Base-by-base conservation (phyloP, 306 rosid species). In the Prunus dulcis region DNA sequence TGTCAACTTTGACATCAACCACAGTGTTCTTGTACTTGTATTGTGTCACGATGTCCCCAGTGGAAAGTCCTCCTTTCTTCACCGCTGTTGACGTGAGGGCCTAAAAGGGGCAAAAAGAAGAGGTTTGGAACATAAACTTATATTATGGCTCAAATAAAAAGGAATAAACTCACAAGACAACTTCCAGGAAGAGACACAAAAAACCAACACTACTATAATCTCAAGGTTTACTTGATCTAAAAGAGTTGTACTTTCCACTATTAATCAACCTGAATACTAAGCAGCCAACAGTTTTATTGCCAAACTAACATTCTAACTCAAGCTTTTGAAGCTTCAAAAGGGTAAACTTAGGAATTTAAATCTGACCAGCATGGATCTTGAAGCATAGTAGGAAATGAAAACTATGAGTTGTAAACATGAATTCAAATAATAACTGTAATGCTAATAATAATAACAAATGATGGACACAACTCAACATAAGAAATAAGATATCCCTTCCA, bases 1-100 rank as follows among this genome's bases (percentile, higher is more conserved):
- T 96, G 83, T 96, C 98, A 77, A 92, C 75, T 89, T 96, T 96
- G 82, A 92, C 86, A 83, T 96, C 90, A 75, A 92, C 47, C 64
- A 88, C 52, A 32, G 84, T 75, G 78, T 92, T 96, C 87, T 84
- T 96, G 80, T 86, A 88, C 92, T 92, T 96, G 89, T 89, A 96
- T 74, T 61, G 78, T 71, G 98, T 84, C 22, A 87, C 89, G 52
- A 96, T 80, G 81, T 92, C 99, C 76, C 97, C 99, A 58, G 81
- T 76, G 71, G 98, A 96, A 72, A 91, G 87, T 79, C 91, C 93
- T 77, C 93, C 97, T 83, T 88, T 96, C 90, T 91, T 96, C 81
- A 89, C 86, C 25, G 99, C 93, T 38, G 97, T 87, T 72, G 99
- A 92, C 60, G 99, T 92, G 50, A 96, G 91, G 60, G 92, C 93